phyloP scores from a whole-genome alignment of 2,329 filamentous ascomycete genomes.

The Fusarium buharicum region DNA sequence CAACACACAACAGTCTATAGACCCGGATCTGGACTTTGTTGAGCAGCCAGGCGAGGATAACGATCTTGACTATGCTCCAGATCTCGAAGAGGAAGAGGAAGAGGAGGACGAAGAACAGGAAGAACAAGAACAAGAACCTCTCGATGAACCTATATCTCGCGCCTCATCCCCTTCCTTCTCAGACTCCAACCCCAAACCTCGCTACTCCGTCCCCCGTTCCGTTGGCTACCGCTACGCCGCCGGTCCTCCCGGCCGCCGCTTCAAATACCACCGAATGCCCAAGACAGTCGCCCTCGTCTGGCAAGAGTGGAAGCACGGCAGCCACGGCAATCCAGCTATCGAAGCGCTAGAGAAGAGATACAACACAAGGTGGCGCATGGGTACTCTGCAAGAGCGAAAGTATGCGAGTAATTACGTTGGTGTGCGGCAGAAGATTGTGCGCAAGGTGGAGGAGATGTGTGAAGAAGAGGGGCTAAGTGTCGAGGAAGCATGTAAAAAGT shows the following conservation, averaged over 20 bases:
- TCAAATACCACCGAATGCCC: constrained; percentile 41
- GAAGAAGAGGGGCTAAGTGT: background rate
- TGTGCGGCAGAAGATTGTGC: constrained; percentile 37
- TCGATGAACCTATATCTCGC: background rate
- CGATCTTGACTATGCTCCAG: constrained; percentile 4
- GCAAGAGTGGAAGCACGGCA: constrained; percentile 41
- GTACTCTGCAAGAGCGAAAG: constrained; percentile 31
- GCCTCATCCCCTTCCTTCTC: background rate
- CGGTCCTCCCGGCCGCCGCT: constrained; percentile 29
- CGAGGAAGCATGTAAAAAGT: constrained; percentile 18
- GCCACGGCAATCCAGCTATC: constrained; percentile 36
- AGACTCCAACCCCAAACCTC: constrained; percentile 8
- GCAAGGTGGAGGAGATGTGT: constrained; percentile 35
- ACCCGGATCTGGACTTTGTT: background rate
- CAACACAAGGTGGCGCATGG: constrained; percentile 39
- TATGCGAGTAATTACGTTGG: constrained; percentile 45
- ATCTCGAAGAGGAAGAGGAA: background rate
- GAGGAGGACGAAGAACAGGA: background rate
- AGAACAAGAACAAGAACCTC: background rate
- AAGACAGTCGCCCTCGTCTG: constrained; percentile 40
- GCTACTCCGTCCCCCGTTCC: constrained; percentile 37
- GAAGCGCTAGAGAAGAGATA: constrained; percentile 36
- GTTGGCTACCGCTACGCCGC: constrained; percentile 28
- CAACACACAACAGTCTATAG: background rate
- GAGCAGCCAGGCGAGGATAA: background rate